phyloP scores from a whole-genome alignment of 441 rosid species.

The Jatropha multifida region DNA sequence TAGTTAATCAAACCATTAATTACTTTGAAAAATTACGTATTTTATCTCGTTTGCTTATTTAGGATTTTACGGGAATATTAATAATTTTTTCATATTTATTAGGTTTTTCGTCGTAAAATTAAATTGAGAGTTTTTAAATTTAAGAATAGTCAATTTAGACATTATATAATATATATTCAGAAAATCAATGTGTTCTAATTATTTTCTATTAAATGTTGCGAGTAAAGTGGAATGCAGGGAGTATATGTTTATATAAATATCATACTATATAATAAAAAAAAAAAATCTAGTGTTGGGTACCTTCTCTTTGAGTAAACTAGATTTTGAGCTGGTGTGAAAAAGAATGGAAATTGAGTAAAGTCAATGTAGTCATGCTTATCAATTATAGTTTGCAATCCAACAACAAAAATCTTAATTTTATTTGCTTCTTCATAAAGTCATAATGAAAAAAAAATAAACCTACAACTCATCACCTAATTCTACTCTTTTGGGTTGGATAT shows the following conservation, averaged over 20 bases:
- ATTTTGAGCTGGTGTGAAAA: background rate
- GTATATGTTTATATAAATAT: too few species aligned
- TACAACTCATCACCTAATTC: slow-evolving; percentile 8
- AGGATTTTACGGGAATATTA: too few species aligned
- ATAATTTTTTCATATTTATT: too few species aligned
- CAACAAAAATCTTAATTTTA: background rate
- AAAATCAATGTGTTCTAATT: too few species aligned
- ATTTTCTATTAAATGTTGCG: too few species aligned
- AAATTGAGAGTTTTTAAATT: too few species aligned
- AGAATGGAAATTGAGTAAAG: background rate
- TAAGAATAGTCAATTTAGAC: too few species aligned
- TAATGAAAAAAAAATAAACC: background rate
- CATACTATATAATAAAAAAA: background rate
- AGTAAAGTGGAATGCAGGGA: too few species aligned
- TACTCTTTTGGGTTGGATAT: background rate
- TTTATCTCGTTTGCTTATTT: too few species aligned
- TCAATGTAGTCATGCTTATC: background rate
- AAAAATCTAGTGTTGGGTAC: background rate
- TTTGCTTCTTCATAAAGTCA: background rate
- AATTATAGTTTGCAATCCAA: background rate
- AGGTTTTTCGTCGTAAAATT: too few species aligned
- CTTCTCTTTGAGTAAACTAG: background rate
- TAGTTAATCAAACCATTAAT: background rate
- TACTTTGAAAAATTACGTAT: background rate
- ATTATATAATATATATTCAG: too few species aligned